A percentile compares a stretch with the other conserved stretches of the same genome.
Evolutionary conservation across 2,329 filamentous ascomycete species (phyloP).

Genomic region (Aspergillus proliferans): DNA sequence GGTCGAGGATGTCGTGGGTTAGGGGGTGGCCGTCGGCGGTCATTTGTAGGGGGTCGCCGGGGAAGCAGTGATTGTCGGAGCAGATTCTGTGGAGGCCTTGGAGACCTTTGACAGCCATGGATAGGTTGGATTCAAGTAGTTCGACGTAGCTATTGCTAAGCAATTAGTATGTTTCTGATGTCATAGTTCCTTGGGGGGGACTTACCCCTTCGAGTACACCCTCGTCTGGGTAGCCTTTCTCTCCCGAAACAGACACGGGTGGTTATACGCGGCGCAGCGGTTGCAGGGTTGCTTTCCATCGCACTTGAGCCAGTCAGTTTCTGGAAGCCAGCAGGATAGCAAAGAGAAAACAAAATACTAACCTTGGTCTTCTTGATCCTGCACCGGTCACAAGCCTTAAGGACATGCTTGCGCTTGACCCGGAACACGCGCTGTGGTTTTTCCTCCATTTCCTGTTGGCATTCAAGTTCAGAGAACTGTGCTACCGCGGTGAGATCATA

Average conservation of each 20-base stretch:
- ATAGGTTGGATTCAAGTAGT: conserved; percentile 41
- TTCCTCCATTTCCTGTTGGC: conserved; percentile 25
- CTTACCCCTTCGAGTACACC: conserved; percentile 39
- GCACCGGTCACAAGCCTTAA: conserved; percentile 42
- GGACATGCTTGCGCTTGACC: conserved; percentile 40
- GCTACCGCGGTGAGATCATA: conserved; percentile 27
- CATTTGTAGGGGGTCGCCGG: conserved; percentile 36
- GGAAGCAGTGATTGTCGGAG: conserved; percentile 38
- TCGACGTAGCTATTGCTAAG: conserved; percentile 33
- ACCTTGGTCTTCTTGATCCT: conserved; percentile 43
- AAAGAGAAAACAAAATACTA: conserved; percentile 4
- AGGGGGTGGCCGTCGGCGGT: conserved; percentile 35
- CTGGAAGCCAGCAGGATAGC: neutral
- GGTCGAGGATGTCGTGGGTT: conserved; percentile 39
- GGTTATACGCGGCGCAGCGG: conserved; percentile 39
- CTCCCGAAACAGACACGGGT: conserved; percentile 40
- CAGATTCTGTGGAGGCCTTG: conserved; percentile 39
- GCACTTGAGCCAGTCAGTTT: conserved; percentile 26
- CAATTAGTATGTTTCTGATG: conserved; percentile 1
- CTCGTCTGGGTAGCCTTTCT: conserved; percentile 40
- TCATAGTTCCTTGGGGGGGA: neutral
- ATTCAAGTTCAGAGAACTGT: conserved; percentile 25
- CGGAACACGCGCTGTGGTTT: conserved; percentile 36
- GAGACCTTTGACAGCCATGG: conserved; percentile 37
- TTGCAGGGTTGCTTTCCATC: conserved; percentile 42